Evolutionary conservation across 2,329 filamentous ascomycete species (phyloP), one percentile per base, ranked within the genome.

Genomic region (Hymenotorrendiella dingleyae): DNA sequence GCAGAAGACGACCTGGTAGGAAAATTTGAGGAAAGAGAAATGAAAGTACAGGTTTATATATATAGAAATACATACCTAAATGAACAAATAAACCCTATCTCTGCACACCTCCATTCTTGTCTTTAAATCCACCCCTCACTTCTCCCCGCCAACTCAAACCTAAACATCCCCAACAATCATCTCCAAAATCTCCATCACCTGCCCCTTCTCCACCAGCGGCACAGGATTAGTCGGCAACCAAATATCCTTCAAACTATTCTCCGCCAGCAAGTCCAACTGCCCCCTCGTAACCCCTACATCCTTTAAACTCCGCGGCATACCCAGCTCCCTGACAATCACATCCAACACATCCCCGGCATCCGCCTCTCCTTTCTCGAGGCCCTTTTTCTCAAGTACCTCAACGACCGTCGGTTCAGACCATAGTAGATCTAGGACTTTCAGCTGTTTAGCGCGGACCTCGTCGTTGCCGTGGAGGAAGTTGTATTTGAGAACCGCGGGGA

Each of bases 401-500:
- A 23, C 44, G 2, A 54, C 46, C 10, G 41, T 36, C 16, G 45
- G 35, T n/a, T 55, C 52, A 4, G 21, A 42, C 54, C 52, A 57
- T 11, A 57, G 43, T 2, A 53, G 33, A 33, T 53, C 41, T 9
- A 54, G 26, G 6, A 56, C 52, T 33, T 54, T 53, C 38, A 45
- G 28, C 34, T 55, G 54, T 3, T 35, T 29, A 17, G n/a, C 10
- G 24, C 33, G 45, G 3, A 51, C 45, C n/a, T 38, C 45, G 40
- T 49, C 36, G 33, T 53, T 28, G 3, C 54, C 54, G 43, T 56
- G 24, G 11, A 24, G 16, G 16, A 27, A 46, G 44, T 80, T 82
- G 54, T 67, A 80, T 54, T 71, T 73, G 54, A 73, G 73, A 5
- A 81, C 74, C 1, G 71, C 67, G 0, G 76, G 75, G 26, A 72